phyloP scores from a whole-genome alignment of 495 filamentous ascomycete species.

The Penicillium antarcticum region DNA sequence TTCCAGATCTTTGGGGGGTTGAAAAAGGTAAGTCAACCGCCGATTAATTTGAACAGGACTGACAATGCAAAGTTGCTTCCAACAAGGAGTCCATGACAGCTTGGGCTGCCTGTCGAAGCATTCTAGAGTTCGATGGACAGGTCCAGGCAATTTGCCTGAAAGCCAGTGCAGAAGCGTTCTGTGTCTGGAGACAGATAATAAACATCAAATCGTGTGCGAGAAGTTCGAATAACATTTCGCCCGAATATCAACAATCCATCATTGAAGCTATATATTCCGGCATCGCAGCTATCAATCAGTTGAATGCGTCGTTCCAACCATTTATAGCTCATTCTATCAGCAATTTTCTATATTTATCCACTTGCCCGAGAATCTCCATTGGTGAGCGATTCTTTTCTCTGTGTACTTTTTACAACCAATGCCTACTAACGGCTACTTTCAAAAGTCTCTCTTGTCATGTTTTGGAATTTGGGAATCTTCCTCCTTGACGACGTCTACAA shows the following conservation, averaged over 20 bases:
- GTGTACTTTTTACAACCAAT: too few species aligned
- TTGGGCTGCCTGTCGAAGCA: background rate
- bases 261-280: background rate
- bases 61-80: background rate
- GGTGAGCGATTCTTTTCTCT: constrained; percentile 5
- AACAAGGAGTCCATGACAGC: background rate
- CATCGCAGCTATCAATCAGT: background rate
- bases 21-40: background rate
- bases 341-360: constrained; percentile 10
- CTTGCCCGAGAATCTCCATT: constrained; percentile 12
- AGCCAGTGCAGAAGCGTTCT: constrained; percentile 14
- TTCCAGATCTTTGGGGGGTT: constrained; percentile 5
- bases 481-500: constrained; percentile 10
- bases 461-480: constrained; percentile 20
- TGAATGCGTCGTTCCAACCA: constrained; percentile 9
- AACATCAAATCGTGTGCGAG: constrained; percentile 5
- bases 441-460: constrained; percentile 14
- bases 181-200: constrained; percentile 17
- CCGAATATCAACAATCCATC: background rate
- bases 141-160: constrained; percentile 14
- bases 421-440: background rate
- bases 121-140: constrained; percentile 5
- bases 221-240: background rate
- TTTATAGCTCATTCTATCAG: constrained; percentile 14
- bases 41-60: background rate